Evolutionary conservation across 2,329 filamentous ascomycete species (phyloP).

Genomic region (Fusarium sp.): DNA sequence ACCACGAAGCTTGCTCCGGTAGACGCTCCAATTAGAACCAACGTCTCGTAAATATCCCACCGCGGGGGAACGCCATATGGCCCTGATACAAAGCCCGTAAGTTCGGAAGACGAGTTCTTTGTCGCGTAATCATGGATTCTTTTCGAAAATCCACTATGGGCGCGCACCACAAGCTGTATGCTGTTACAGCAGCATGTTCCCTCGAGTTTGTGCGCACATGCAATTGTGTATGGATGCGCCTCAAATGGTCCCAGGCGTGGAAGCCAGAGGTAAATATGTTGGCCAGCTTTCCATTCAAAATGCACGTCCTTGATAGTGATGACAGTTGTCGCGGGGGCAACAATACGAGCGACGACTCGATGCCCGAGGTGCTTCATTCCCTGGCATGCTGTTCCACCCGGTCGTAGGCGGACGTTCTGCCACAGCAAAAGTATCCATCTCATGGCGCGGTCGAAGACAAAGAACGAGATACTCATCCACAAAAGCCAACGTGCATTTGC

Average conservation of each 20-base stretch:
- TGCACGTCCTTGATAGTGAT: conserved; percentile 73
- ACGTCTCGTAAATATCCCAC: conserved; percentile 72
- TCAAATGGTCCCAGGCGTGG: conserved; percentile 69
- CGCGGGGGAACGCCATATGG: conserved; percentile 70
- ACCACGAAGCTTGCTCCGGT: conserved; percentile 75
- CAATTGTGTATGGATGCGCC: conserved; percentile 74
- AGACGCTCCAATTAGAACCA: conserved; percentile 73
- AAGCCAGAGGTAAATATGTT: conserved; percentile 74
- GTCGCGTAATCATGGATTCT: conserved; percentile 65
- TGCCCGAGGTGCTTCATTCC: conserved; percentile 68
- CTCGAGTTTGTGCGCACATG: conserved; percentile 66
- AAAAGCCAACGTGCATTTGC: conserved; percentile 71
- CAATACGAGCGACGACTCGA: conserved; percentile 63
- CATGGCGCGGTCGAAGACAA: conserved; percentile 74
- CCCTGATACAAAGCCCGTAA: conserved; percentile 65
- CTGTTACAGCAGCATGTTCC: conserved; percentile 71
- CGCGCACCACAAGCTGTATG: conserved; percentile 71
- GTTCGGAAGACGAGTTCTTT: conserved; percentile 53
- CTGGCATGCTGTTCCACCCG: conserved; percentile 60
- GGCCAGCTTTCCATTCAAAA: conserved; percentile 72
- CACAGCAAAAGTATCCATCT: conserved; percentile 64
- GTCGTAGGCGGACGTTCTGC: conserved; percentile 66
- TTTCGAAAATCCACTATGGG: conserved; percentile 71
- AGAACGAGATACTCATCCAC: conserved; percentile 75
- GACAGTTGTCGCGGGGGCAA: conserved; percentile 68